Conservation (phyloP, 2,329 filamentous ascomycete genomes). For the Neofusicoccum sp. region DNA sequence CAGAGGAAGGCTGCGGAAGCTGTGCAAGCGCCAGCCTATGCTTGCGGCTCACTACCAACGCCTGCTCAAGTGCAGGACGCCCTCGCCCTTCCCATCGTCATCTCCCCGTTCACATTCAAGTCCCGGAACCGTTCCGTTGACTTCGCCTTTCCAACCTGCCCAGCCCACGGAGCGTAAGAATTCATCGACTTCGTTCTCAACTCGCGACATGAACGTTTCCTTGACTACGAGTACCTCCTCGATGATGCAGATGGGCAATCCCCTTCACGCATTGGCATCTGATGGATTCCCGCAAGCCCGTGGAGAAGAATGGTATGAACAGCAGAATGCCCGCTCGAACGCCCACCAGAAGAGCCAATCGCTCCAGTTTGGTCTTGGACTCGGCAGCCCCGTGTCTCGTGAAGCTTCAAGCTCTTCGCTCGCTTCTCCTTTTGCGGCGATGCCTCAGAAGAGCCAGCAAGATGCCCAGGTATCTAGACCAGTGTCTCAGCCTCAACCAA, state of each 20-base stretch:
- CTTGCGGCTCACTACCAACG: conserved; percentile 65
- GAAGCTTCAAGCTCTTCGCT: conserved; percentile 25
- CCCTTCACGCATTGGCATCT: conserved; percentile 46
- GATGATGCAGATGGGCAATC: conserved; percentile 51
- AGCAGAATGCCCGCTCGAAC: conserved; percentile 40
- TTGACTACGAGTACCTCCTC: conserved; percentile 51
- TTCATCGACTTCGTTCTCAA: conserved; percentile 38
- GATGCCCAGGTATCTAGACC: conserved; percentile 13
- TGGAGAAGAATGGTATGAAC: conserved; percentile 42
- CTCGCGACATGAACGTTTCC: conserved; percentile 51
- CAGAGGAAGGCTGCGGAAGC: conserved; percentile 55
- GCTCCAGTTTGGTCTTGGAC: conserved; percentile 46
- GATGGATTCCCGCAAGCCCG: conserved; percentile 35
- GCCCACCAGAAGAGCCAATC: conserved; percentile 53
- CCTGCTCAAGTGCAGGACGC: conserved; percentile 58
- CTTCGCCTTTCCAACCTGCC: conserved; percentile 5
- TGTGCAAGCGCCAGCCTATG: conserved; percentile 61
- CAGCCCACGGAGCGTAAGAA: conserved; percentile 1
- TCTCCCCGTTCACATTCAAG: conserved; percentile 27
- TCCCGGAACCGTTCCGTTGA: not conserved
- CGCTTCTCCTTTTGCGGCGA: conserved; percentile 42
- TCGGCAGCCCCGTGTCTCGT: conserved; percentile 28
- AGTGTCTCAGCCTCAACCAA: conserved; percentile 15
- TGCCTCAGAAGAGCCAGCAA: not conserved
- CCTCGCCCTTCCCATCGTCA: conserved; percentile 54